Percentiles rank a stretch among this genome's conserved stretches.
phyloP scores from a whole-genome alignment of 2,329 filamentous ascomycete species.

The Calonectria hawksworthii region DNA sequence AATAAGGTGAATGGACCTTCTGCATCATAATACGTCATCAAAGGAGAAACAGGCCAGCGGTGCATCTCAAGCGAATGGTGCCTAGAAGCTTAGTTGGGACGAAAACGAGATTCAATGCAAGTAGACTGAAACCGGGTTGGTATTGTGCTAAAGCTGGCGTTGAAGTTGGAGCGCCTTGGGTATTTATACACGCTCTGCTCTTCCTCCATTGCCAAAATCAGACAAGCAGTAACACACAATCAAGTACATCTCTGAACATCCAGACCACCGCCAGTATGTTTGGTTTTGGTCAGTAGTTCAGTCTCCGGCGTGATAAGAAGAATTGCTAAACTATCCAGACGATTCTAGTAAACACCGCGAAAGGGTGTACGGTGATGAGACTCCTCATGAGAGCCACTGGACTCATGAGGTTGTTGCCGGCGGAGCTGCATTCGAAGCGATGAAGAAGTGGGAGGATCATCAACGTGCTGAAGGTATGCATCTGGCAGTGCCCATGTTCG shows the following conservation, averaged over 20 bases:
- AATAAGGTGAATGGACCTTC: background rate
- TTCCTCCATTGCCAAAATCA: background rate
- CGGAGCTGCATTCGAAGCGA: slow-evolving; percentile 82
- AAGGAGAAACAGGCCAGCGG: background rate
- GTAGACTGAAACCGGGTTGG: background rate
- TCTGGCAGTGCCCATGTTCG: background rate
- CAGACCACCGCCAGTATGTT: slow-evolving; percentile 18
- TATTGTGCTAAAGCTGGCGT: background rate
- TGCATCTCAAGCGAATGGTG: background rate
- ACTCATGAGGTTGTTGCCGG: slow-evolving; percentile 82
- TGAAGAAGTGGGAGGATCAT: slow-evolving; percentile 84
- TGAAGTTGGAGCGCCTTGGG: background rate
- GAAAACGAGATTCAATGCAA: background rate
- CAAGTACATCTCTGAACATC: background rate
- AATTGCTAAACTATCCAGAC: background rate
- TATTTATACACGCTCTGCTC: background rate
- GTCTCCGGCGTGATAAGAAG: background rate
- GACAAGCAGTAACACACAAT: background rate
- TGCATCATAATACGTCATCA: slow-evolving; percentile 21
- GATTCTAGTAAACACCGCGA: slow-evolving; percentile 49
- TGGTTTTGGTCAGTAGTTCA: slow-evolving; percentile 21
- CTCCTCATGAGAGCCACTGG: slow-evolving; percentile 70
- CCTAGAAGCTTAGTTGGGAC: background rate
- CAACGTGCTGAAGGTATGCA: slow-evolving; percentile 72
- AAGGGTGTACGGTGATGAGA: slow-evolving; percentile 56